These are phyloP conservation scores for Penicillium concentricum DNA, from an alignment of 2,329 filamentous ascomycete species.

Conservation along the genomic window DNA sequence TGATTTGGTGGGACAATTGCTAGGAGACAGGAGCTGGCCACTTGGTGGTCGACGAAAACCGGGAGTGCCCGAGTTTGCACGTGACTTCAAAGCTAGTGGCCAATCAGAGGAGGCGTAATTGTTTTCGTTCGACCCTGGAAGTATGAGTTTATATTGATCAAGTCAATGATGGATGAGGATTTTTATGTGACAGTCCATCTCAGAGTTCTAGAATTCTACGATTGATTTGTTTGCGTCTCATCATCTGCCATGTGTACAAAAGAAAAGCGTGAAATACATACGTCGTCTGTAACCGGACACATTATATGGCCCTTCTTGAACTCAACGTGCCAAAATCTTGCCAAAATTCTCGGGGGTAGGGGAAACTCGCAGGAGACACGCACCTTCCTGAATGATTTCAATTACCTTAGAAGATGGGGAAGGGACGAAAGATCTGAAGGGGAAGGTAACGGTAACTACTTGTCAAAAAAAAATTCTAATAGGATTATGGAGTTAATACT, in stretches of 20 bases:
- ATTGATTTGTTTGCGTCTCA: background rate
- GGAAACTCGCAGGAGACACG: too few relatives aligned
- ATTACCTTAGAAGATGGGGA: too few relatives aligned
- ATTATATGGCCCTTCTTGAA: background rate
- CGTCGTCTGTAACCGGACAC: background rate
- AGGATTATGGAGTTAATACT: background rate
- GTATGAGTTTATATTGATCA: background rate
- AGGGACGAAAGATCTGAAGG: too few relatives aligned
- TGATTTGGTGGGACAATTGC: slow-evolving; percentile 28
- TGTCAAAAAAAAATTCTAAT: background rate
- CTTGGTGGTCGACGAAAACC: slow-evolving; percentile 36
- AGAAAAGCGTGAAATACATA: background rate
- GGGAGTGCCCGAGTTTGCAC: slow-evolving; percentile 29
- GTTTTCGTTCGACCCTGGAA: background rate
- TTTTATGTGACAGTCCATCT: background rate
- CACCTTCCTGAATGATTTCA: too few relatives aligned
- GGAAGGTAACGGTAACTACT: background rate
- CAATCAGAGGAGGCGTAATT: slow-evolving; percentile 28
- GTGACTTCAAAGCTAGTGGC: slow-evolving; percentile 19
- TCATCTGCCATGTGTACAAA: background rate
- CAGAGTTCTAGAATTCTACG: too few relatives aligned
- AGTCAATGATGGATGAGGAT: background rate
- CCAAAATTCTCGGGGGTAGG: too few relatives aligned
- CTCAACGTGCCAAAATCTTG: too few relatives aligned
- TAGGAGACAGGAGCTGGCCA: slow-evolving; percentile 22